These are phyloP conservation scores for Terfezia boudieri DNA, from an alignment of 495 filamentous ascomycete species.

Conservation along the genomic window DNA sequence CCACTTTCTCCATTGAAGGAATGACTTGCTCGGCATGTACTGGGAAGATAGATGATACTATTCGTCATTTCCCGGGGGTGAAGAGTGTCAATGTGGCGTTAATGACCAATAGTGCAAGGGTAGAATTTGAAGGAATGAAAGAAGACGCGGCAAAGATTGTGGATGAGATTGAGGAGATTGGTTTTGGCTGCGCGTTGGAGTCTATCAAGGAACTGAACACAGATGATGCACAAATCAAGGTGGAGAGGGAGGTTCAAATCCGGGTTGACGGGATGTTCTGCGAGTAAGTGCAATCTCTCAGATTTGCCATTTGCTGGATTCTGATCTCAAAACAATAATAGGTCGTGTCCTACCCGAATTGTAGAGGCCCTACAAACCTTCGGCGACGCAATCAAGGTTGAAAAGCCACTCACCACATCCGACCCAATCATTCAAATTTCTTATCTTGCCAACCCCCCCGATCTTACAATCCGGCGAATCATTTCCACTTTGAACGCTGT, in stretches of 20 bases:
- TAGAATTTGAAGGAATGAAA: slow-evolving; percentile 34
- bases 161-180: slow-evolving; percentile 54
- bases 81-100: slow-evolving; percentile 43
- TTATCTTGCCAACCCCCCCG: slow-evolving; percentile 45
- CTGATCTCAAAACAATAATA: slow-evolving; percentile 3
- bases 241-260: slow-evolving; percentile 37
- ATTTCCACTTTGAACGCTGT: slow-evolving; percentile 39
- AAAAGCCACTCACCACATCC: slow-evolving; percentile 29
- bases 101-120: slow-evolving; percentile 45
- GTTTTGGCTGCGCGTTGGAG: slow-evolving; percentile 49
- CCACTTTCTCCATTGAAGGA: slow-evolving; percentile 47
- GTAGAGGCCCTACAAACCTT: slow-evolving; percentile 29
- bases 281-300: slow-evolving; percentile 37
- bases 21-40: slow-evolving; percentile 73
- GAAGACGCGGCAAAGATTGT: slow-evolving; percentile 35
- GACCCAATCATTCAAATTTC: slow-evolving; percentile 33
- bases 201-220: slow-evolving; percentile 18
- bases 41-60: slow-evolving; percentile 36
- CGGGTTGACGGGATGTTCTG: slow-evolving; percentile 72
- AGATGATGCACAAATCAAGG: slow-evolving; percentile 7
- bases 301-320: background rate
- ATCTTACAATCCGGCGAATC: slow-evolving; percentile 57
- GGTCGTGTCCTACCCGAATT: slow-evolving; percentile 21
- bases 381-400: slow-evolving; percentile 16
- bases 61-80: slow-evolving; percentile 42